Evolutionary conservation across 768 basidiomycete genomes (phyloP), one percentile per base, ranked within the genome.

Genomic region (Panaeolus cyanescens): DNA sequence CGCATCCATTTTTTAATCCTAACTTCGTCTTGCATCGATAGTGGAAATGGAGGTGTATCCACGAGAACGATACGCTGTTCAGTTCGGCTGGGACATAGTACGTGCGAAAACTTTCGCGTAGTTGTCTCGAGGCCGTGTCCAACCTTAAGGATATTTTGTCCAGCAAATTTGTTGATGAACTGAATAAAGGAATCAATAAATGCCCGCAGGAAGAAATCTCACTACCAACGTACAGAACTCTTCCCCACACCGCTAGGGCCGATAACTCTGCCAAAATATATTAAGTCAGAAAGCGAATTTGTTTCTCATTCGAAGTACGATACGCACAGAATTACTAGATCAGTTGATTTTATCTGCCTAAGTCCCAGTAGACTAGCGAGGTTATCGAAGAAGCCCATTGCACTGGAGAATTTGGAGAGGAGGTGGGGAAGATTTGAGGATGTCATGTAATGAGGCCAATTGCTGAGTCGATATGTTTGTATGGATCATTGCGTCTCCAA

Each of bases 1-100:
- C 59, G 36, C 20, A 74, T 45, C 68, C 70, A 73, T 13, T 75
- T 71, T 6, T 71, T 71, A 33, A 81, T 80, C 65, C 33, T 80
- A 75, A 28, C 66, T 72, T 34, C 64, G 63, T 3, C 62, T 56
- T 8, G 76, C 77, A 62, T 82, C 79, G 56, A 72, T 69, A 50
- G 25, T 6, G 45, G 45, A 58, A 74, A 73, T 1, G 71, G 71
- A 17, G 72, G 73, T 0, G 71, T 74, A 40, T 83, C 81, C 17
- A 83, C 73, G 4, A 83, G 62, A 1, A 71, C 73, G 45, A 83
- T 70, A 2, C 61, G 60, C 54, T 65, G 63, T 5, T 68, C 71
- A 54, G 72, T 68, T 32, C 40, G 19, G 8, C 73, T 33, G 20
- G 55, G 72, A 19, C 61, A 58, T 42, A 71, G 70, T 2, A 73